phyloP scores from a whole-genome alignment of 352 stramenopile species.

The Phytophthora ohioensis region DNA sequence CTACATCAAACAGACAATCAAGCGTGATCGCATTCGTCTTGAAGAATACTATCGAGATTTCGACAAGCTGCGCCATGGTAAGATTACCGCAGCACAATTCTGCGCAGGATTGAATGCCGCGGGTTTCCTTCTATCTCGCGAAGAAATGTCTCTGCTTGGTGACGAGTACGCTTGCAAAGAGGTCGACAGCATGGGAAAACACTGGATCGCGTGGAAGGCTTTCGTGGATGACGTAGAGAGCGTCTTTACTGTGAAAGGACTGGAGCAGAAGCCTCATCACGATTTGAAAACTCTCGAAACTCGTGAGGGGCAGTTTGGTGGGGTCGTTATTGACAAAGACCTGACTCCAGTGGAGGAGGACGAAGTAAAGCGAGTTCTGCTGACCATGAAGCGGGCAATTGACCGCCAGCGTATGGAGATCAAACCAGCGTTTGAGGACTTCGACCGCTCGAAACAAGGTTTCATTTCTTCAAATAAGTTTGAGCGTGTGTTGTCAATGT shows the following conservation, averaged over 20 bases:
- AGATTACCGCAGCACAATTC: slow-evolving; percentile 78
- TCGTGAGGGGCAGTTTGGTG: slow-evolving; percentile 67
- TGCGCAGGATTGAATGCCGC: slow-evolving; percentile 62
- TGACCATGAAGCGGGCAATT: slow-evolving; percentile 64
- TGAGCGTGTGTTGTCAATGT: slow-evolving; percentile 84
- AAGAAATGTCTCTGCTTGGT: slow-evolving; percentile 64
- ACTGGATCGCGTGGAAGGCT: slow-evolving; percentile 73
- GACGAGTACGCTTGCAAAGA: slow-evolving; percentile 68
- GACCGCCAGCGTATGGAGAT: slow-evolving; percentile 79
- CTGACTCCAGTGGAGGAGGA: slow-evolving; percentile 60
- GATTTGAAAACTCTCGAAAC: slow-evolving; percentile 60
- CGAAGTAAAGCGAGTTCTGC: slow-evolving; percentile 53
- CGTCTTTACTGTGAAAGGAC: slow-evolving; percentile 80
- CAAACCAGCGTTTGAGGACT: slow-evolving; percentile 86
- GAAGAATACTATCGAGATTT: slow-evolving; percentile 90
- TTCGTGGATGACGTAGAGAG: slow-evolving; percentile 87
- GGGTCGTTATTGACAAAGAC: slow-evolving; percentile 59
- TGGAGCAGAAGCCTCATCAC: slow-evolving; percentile 70
- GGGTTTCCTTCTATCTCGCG: slow-evolving; percentile 60
- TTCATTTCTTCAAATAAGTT: slow-evolving; percentile 85
- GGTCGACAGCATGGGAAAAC: slow-evolving; percentile 67
- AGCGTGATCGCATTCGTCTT: slow-evolving; percentile 82
- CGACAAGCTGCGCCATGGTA: slow-evolving; percentile 82
- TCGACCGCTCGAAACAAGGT: slow-evolving; percentile 80
- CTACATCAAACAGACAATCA: slow-evolving; percentile 85